These are phyloP conservation scores for Arabis hirsuta DNA, from an alignment of 345 rosid genomes.

Conservation along the genomic window DNA sequence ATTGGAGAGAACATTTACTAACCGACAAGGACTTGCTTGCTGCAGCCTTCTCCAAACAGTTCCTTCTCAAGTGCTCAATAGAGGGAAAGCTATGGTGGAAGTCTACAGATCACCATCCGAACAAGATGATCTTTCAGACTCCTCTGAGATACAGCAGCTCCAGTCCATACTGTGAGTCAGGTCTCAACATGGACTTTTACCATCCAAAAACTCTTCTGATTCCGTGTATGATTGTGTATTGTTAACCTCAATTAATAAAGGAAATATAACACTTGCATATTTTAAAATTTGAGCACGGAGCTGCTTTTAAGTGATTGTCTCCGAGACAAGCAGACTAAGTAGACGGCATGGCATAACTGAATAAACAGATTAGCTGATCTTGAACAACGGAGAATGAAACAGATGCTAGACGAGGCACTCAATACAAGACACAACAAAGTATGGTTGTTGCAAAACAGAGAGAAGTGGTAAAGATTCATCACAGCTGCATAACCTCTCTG, in stretches of 20 bases:
- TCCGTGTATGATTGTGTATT: not conserved
- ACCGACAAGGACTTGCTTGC: slow-evolving; percentile 16
- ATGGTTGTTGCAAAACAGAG: too few species aligned
- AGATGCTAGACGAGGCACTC: too few species aligned
- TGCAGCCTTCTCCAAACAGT: slow-evolving; percentile 75
- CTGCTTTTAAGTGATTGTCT: not conserved
- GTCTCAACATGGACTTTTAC: not conserved
- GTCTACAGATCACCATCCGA: slow-evolving; percentile 56
- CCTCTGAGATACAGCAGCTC: slow-evolving; percentile 66
- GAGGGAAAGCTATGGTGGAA: slow-evolving; percentile 75
- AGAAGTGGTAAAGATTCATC: too few species aligned
- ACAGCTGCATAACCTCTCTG: too few species aligned
- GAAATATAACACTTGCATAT: slow-evolving; percentile 5
- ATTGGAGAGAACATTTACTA: not conserved
- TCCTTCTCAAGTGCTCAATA: slow-evolving; percentile 64
- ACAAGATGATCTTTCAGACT: slow-evolving; percentile 53
- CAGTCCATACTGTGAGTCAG: slow-evolving; percentile 62
- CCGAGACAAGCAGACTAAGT: not conserved
- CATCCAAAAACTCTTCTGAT: slow-evolving; percentile 8
- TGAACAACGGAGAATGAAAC: too few species aligned
- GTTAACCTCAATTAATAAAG: not conserved
- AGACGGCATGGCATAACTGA: not conserved
- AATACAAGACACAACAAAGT: too few species aligned
- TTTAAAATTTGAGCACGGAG: not conserved
- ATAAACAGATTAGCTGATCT: too few species aligned